A percentile compares a stretch with the other conserved stretches of the same genome.
Conservation (phyloP, 306 rosid species). For the Rosa chinensis region DNA sequence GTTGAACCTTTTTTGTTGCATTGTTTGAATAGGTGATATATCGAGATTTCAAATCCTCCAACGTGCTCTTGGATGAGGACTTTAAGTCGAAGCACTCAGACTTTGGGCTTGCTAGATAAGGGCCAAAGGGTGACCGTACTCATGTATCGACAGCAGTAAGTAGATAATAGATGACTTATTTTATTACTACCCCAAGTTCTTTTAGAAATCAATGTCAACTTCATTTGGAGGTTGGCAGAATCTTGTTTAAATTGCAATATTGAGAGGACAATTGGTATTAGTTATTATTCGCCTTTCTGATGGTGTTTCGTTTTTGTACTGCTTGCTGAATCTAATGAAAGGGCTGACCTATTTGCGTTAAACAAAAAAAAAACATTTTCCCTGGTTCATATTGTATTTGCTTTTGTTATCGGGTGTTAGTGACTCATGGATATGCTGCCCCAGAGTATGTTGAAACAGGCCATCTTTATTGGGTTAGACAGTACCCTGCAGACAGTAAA, state of each 20-base stretch:
- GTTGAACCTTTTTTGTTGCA: slow-evolving; percentile 23
- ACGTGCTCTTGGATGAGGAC: slow-evolving; percentile 69
- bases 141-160: slow-evolving; percentile 96
- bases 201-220: not conserved
- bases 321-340: too few relatives aligned
- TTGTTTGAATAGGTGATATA: slow-evolving; percentile 63
- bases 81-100: slow-evolving; percentile 91
- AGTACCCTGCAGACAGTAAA: too few relatives aligned
- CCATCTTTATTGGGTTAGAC: too few relatives aligned
- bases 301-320: too few relatives aligned
- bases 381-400: too few relatives aligned
- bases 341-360: too few relatives aligned
- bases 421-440: too few relatives aligned
- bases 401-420: too few relatives aligned
- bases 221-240: not conserved
- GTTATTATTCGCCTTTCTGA: too few relatives aligned
- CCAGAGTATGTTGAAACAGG: too few relatives aligned
- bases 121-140: slow-evolving; percentile 75
- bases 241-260: too few relatives aligned
- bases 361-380: not conserved
- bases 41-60: slow-evolving; percentile 93
- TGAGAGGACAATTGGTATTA: too few relatives aligned
- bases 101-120: slow-evolving; percentile 98
- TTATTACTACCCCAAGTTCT: not conserved
- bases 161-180: slow-evolving; percentile 14